Evolutionary conservation across 306 rosid species (phyloP).

Genomic region (Acacia crassicarpa): DNA sequence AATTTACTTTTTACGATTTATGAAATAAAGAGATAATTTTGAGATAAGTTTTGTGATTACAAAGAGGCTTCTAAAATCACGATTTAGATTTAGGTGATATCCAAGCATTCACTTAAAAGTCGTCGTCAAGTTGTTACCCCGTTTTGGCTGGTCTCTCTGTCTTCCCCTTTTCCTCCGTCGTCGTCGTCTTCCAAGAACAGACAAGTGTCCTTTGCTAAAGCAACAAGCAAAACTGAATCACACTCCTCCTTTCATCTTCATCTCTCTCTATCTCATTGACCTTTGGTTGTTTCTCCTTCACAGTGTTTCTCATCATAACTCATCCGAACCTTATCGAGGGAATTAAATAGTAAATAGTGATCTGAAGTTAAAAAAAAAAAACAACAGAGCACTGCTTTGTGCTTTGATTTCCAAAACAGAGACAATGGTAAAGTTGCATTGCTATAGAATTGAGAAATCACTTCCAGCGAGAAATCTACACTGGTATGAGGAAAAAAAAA

Average conservation of each 20-base stretch:
- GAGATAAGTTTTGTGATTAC: too few species aligned
- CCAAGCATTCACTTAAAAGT: too few species aligned
- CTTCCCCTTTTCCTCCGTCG: neutral
- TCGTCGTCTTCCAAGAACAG: too few species aligned
- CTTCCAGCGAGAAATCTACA: slow-evolving; percentile 37
- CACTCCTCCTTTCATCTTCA: neutral
- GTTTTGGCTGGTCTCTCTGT: neutral
- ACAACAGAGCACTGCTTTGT: neutral
- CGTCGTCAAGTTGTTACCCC: neutral
- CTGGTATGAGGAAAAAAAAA: neutral
- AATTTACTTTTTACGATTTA: too few species aligned
- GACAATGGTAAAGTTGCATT: slow-evolving; percentile 34
- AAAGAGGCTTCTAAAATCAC: too few species aligned
- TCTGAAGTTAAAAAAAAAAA: neutral
- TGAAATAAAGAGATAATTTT: too few species aligned
- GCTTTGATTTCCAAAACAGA: slow-evolving; percentile 5
- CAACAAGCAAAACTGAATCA: neutral
- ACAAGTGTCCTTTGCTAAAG: neutral
- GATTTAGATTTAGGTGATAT: too few species aligned
- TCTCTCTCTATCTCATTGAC: neutral
- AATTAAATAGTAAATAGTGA: neutral
- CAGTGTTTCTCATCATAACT: neutral
- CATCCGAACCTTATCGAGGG: neutral
- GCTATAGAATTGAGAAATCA: slow-evolving; percentile 29
- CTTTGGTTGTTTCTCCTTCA: neutral